Percentiles rank a stretch among this genome's conserved stretches.
These are phyloP conservation scores for Eucalyptus tenuipes DNA, from an alignment of 345 rosid genomes.

Conservation along the genomic window DNA sequence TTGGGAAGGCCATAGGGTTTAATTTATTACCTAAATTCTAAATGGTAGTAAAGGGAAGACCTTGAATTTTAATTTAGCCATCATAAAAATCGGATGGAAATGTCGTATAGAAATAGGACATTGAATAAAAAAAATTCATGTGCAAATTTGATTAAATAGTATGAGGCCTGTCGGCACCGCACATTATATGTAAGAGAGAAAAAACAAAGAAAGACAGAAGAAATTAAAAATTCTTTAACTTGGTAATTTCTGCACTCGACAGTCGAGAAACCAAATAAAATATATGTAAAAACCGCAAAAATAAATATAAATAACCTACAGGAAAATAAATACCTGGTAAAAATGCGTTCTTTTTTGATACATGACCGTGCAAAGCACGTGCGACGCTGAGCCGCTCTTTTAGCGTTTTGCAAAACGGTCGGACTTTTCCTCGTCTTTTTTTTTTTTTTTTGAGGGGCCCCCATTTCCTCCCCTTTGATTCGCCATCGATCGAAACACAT, in stretches of 20 bases:
- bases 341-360: neutral
- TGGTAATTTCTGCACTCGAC: neutral
- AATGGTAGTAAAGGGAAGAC: too few species aligned
- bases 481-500: neutral
- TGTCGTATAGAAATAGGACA: neutral
- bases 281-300: neutral
- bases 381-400: neutral
- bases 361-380: neutral
- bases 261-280: neutral
- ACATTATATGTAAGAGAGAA: neutral
- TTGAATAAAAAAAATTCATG: neutral
- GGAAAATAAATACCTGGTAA: neutral
- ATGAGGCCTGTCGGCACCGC: fast-evolving
- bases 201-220: too few species aligned
- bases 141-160: too few species aligned
- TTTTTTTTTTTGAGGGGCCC: too few species aligned
- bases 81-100: neutral
- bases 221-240: neutral
- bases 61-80: neutral
- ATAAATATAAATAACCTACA: neutral
- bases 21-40: neutral
- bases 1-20: neutral
- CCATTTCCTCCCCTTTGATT: neutral
- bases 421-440: neutral
- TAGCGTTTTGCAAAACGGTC: neutral